Conservation (phyloP, 2,329 filamentous ascomycete genomes). For the Septoria linicola region DNA sequence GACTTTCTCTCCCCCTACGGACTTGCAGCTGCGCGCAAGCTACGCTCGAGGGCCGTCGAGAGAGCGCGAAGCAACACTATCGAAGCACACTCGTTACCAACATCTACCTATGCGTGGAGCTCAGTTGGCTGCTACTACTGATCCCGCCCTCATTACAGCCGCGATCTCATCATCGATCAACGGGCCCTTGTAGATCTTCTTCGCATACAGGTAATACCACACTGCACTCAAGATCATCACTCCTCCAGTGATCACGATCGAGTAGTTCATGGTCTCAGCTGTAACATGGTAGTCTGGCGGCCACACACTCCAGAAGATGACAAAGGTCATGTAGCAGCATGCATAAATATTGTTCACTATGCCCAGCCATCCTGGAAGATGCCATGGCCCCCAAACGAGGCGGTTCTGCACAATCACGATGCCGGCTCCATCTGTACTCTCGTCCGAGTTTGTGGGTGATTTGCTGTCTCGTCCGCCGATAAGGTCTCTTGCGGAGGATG, state of each 20-base stretch:
- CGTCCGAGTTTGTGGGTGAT: neutral
- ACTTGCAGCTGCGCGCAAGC: no score
- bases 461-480: conserved; percentile 2
- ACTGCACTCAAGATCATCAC: conserved; percentile 40
- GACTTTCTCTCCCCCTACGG: no score
- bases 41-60: no score
- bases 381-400: conserved; percentile 58
- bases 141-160: conserved; percentile 30
- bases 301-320: conserved; percentile 59
- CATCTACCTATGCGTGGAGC: no score
- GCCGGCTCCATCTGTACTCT: neutral
- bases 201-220: conserved; percentile 41
- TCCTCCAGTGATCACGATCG: conserved; percentile 41
- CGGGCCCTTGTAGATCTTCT: conserved; percentile 41
- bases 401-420: conserved; percentile 18
- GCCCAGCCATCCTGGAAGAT: conserved; percentile 52
- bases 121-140: no score
- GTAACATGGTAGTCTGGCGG: conserved; percentile 40
- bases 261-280: conserved; percentile 46
- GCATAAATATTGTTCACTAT: conserved; percentile 57
- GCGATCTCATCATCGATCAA: conserved; percentile 39
- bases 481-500: conserved; percentile 2
- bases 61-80: no score
- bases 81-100: no score
- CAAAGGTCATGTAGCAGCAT: conserved; percentile 54